phyloP scores from a whole-genome alignment of 768 basidiomycete species.

The Exidia glandulosa region DNA sequence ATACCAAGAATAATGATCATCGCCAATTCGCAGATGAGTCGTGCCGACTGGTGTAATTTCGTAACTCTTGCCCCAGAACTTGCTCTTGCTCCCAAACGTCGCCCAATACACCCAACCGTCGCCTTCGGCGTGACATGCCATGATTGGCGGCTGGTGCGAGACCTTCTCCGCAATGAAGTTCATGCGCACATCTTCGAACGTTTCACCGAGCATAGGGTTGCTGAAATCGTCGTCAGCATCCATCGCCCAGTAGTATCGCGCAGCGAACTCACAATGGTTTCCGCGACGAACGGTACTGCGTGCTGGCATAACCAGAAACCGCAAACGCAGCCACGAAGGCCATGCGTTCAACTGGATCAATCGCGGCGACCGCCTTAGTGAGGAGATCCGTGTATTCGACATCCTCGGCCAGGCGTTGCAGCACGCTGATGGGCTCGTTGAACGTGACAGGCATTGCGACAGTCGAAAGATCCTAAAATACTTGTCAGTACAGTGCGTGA shows the following conservation, averaged over 20 bases:
- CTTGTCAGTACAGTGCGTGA: not conserved
- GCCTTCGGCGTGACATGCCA: slow-evolving; percentile 80
- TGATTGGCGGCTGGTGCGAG: slow-evolving; percentile 69
- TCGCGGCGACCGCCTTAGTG: slow-evolving; percentile 46
- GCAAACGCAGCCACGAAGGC: slow-evolving; percentile 77
- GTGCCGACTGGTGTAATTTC: slow-evolving; percentile 76
- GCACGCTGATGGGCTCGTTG: slow-evolving; percentile 76
- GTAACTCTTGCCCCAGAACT: slow-evolving; percentile 89
- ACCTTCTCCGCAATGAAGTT: slow-evolving; percentile 84
- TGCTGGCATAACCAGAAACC: slow-evolving; percentile 74
- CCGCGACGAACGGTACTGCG: slow-evolving; percentile 65
- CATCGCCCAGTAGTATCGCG: not conserved
- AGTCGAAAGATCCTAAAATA: slow-evolving; percentile 62
- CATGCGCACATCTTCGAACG: slow-evolving; percentile 74
- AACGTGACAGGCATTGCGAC: slow-evolving; percentile 82
- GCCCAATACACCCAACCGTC: slow-evolving; percentile 63
- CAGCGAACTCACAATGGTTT: slow-evolving; percentile 67
- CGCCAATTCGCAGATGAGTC: slow-evolving; percentile 53
- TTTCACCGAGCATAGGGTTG: slow-evolving; percentile 82
- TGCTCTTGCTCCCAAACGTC: slow-evolving; percentile 74
- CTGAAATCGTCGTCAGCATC: slow-evolving; percentile 23
- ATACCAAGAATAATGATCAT: slow-evolving; percentile 64
- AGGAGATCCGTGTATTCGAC: slow-evolving; percentile 66
- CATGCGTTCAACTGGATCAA: slow-evolving; percentile 55
- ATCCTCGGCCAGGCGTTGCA: slow-evolving; percentile 73